Evolutionary conservation across 73 alveolate species (phyloP).

Genomic region (Paramecium pentaurelia): DNA sequence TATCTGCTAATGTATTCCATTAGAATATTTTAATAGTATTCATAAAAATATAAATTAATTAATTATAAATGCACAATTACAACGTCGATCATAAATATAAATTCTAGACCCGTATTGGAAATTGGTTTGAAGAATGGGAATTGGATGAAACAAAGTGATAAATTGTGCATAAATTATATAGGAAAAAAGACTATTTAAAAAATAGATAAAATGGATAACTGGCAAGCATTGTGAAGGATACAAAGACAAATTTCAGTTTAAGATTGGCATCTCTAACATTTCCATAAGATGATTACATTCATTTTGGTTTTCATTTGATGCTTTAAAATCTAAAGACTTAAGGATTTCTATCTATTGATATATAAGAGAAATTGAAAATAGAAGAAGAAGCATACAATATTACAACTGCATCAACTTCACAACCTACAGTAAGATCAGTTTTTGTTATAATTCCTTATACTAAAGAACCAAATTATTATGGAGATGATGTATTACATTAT

Average conservation of each 20-base stretch:
- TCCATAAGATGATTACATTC: constrained; percentile 18
- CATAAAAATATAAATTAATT: not conserved
- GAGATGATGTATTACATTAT: constrained; percentile 47
- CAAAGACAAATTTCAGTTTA: not conserved
- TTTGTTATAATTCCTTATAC: constrained; percentile 16
- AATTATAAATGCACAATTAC: constrained; percentile 50
- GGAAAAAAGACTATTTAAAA: not conserved
- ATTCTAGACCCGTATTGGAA: constrained; percentile 52
- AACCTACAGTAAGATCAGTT: constrained; percentile 61
- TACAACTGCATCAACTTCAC: constrained; percentile 10
- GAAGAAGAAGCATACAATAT: constrained; percentile 51
- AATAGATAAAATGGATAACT: constrained; percentile 34
- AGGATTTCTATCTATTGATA: constrained; percentile 41
- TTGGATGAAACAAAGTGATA: constrained; percentile 53
- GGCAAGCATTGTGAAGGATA: not conserved
- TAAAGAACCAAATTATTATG: constrained; percentile 39
- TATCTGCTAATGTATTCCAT: constrained; percentile 42
- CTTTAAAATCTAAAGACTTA: constrained; percentile 16
- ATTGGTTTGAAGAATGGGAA: constrained; percentile 67
- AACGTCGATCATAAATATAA: constrained; percentile 56
- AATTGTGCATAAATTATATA: not conserved
- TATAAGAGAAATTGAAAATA: constrained; percentile 43
- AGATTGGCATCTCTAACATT: not conserved
- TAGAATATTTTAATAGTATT: not conserved
- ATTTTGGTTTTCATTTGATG: constrained; percentile 37